Evolutionary conservation across 2,329 filamentous ascomycete genomes (phyloP).

Genomic region (Aureobasidium lini): DNA sequence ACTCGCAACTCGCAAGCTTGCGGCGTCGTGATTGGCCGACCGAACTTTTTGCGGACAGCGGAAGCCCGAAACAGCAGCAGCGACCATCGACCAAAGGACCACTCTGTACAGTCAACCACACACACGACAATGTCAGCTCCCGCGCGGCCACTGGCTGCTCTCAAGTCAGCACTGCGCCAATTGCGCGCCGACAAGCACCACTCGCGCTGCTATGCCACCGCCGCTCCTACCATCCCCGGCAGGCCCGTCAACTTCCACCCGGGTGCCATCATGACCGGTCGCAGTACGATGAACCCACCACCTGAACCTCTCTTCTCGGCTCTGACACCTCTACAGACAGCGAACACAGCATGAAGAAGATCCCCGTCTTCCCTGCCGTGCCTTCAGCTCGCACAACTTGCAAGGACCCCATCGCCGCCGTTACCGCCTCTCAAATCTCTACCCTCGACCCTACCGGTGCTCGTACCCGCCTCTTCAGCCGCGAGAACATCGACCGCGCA

Average conservation of each 20-base stretch:
- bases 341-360: conserved; percentile 21
- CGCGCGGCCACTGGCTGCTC: conserved; percentile 61
- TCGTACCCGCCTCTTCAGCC: conserved; percentile 73
- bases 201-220: conserved; percentile 21
- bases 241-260: conserved; percentile 17
- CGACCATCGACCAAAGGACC: background rate
- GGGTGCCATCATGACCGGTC: conserved; percentile 17
- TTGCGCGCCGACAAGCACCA: conserved; percentile 34
- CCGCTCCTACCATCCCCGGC: conserved; percentile 34
- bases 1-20: background rate
- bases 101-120: background rate
- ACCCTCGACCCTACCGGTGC: conserved; percentile 78
- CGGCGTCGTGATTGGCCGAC: conserved; percentile 12
- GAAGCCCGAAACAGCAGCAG: conserved; percentile 13
- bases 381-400: conserved; percentile 49
- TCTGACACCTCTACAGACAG: conserved; percentile 12
- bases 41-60: conserved; percentile 13
- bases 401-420: conserved; percentile 59
- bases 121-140: conserved; percentile 47
- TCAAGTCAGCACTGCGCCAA: conserved; percentile 58
- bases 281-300: conserved; percentile 12
- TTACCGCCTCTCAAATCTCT: conserved; percentile 62
- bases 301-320: too few relatives aligned
- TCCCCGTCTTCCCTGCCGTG: conserved; percentile 39
- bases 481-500: conserved; percentile 67